Conservation (phyloP, 176 grass and related monocot genomes). For the Otatea glauca region DNA sequence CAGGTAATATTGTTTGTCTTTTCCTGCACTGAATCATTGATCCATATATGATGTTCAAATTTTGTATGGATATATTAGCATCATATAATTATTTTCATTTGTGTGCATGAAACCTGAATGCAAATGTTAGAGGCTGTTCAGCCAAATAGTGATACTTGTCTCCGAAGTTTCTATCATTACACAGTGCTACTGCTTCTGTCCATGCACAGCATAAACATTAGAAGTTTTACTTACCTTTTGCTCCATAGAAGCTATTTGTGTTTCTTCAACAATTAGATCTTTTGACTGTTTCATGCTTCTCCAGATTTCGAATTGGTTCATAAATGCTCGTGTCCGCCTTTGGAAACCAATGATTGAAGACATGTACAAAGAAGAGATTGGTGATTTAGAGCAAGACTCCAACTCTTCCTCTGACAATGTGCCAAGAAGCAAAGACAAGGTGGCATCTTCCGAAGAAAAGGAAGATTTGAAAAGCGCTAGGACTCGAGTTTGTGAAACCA, state of each 20-base stretch:
- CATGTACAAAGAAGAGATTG: constrained; percentile 97
- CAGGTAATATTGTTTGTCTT: constrained; percentile 62
- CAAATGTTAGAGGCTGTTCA: constrained; percentile 4
- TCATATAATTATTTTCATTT: background rate
- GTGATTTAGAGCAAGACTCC: constrained; percentile 82
- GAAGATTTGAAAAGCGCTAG: constrained; percentile 63
- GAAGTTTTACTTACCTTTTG: background rate
- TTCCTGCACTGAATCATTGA: background rate
- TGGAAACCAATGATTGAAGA: constrained; percentile 99
- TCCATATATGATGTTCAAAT: background rate
- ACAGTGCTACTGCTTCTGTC: background rate
- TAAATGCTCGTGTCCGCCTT: constrained; percentile 93
- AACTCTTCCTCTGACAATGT: constrained; percentile 95
- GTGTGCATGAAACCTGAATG: constrained; percentile 1
- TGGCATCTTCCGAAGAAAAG: constrained; percentile 67
- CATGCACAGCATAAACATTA: background rate
- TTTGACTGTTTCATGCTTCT: constrained; percentile 13
- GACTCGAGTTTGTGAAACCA: constrained; percentile 52
- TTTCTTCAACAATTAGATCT: background rate
- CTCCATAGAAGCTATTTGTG: background rate
- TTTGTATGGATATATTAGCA: background rate
- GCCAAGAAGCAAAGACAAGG: constrained; percentile 62
- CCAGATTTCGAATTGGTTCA: constrained; percentile 99
- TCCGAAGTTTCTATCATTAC: background rate
- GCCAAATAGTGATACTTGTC: background rate